Conservation (phyloP, 495 filamentous ascomycete genomes). For the Baudoinia panamericana region DNA sequence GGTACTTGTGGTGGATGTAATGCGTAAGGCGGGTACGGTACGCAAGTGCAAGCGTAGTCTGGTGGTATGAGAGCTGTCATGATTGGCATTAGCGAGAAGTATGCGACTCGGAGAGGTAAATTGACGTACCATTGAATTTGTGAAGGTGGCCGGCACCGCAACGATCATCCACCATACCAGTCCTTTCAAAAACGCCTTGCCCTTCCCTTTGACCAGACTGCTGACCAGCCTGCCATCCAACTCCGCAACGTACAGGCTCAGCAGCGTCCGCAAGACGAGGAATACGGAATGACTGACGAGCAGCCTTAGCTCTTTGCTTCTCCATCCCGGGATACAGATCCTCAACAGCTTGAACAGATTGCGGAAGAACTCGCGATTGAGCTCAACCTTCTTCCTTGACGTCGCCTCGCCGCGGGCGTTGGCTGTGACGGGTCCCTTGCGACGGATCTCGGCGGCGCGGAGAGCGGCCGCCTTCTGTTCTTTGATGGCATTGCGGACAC, state of each 20-base stretch:
- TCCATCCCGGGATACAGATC: constrained; percentile 82
- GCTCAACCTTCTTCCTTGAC: constrained; percentile 66
- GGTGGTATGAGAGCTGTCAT: constrained; percentile 68
- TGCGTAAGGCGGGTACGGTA: constrained; percentile 86
- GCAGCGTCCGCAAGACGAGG: constrained; percentile 69
- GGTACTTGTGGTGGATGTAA: constrained; percentile 84
- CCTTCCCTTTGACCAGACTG: constrained; percentile 77
- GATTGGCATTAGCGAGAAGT: constrained; percentile 33
- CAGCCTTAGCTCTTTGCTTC: constrained; percentile 74
- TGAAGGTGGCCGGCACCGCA: constrained; percentile 93
- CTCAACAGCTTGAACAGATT: constrained; percentile 63
- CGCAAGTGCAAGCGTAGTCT: constrained; percentile 82
- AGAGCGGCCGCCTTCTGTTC: constrained; percentile 82
- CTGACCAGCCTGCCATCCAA: constrained; percentile 88
- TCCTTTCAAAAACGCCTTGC: constrained; percentile 76
- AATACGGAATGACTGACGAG: constrained; percentile 75
- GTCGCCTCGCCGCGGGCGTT: constrained; percentile 40
- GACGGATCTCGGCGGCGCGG: constrained; percentile 52
- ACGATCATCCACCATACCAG: constrained; percentile 99
- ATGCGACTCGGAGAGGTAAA: neutral
- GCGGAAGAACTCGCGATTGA: constrained; percentile 91
- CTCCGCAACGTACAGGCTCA: constrained; percentile 91
- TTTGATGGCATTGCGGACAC: constrained; percentile 78
- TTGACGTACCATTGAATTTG: constrained; percentile 86
- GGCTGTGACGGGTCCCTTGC: constrained; percentile 23